Conservation (phyloP, 345 rosid species). For the Citropsis articulata region DNA sequence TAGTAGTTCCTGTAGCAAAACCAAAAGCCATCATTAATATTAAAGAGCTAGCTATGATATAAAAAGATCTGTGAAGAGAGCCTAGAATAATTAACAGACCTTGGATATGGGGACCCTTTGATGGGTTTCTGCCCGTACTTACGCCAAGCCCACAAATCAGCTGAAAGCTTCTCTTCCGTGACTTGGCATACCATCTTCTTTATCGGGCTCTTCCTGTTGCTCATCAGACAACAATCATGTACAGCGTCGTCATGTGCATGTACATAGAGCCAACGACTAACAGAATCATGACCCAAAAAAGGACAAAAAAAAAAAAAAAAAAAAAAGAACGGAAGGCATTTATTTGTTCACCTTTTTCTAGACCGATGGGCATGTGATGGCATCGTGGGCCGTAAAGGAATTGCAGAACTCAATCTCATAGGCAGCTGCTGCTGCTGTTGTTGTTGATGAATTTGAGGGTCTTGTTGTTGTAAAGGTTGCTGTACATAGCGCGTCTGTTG, state of each 20-base stretch:
- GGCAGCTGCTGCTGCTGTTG: slow-evolving; percentile 13
- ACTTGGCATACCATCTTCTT: slow-evolving; percentile 71
- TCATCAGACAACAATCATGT: background rate
- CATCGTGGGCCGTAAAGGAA: slow-evolving; percentile 14
- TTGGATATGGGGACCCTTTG: slow-evolving; percentile 89
- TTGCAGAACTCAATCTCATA: background rate
- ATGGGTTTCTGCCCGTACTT: slow-evolving; percentile 97
- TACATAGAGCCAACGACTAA: background rate
- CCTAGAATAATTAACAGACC: slow-evolving; percentile 29
- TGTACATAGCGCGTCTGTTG: slow-evolving; percentile 4
- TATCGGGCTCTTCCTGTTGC: slow-evolving; percentile 59
- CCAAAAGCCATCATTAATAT: background rate
- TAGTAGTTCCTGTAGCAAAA: slow-evolving; percentile 66
- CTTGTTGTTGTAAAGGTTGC: slow-evolving; percentile 12
- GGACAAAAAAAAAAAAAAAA: too few relatives aligned
- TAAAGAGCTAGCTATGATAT: background rate
- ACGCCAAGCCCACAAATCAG: slow-evolving; percentile 96
- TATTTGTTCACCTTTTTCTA: slow-evolving; percentile 44
- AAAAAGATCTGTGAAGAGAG: background rate
- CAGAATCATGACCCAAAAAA: background rate
- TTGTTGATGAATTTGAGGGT: background rate
- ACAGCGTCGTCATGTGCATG: background rate
- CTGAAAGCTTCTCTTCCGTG: slow-evolving; percentile 63
- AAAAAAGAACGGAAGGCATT: too few relatives aligned
- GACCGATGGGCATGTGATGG: slow-evolving; percentile 41